Evolutionary conservation across 31 red algal species (phyloP).

Genomic region (Porphyra umbilicalis): DNA sequence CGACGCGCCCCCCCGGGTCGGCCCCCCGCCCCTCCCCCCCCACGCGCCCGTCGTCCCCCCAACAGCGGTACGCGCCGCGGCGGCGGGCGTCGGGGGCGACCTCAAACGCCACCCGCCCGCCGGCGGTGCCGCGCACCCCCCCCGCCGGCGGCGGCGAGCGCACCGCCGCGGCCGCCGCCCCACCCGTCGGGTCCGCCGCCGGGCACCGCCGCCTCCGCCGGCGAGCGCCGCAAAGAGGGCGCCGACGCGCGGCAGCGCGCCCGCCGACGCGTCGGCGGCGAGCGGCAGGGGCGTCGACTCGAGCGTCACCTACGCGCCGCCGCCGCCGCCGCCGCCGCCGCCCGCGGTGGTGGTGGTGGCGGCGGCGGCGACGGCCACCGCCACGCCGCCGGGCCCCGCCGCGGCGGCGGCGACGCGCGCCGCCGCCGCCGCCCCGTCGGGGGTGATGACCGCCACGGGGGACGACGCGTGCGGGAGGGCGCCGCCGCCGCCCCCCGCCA

Average conservation of each 20-base stretch:
- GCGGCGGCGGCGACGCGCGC: no score
- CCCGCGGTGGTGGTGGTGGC: no score
- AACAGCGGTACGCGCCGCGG: not conserved
- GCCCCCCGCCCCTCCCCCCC: not conserved
- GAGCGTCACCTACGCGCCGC: not conserved
- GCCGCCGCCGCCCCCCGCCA: no score
- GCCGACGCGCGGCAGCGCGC: not conserved
- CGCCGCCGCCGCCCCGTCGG: no score
- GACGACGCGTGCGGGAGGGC: no score
- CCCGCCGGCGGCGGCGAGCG: not conserved
- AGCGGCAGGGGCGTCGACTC: not conserved
- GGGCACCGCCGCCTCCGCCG: not conserved
- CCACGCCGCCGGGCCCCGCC: no score
- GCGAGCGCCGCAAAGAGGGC: not conserved
- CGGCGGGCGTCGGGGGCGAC: not conserved
- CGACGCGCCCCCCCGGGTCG: not conserved
- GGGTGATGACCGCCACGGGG: not conserved
- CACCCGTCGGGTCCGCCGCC: not conserved
- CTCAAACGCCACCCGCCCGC: not conserved
- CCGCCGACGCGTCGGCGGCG: not conserved
- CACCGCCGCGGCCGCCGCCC: no score
- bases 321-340: no score
- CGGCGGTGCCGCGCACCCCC: not conserved
- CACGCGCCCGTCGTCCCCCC: not conserved
- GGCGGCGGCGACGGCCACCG: not conserved